Conservation (phyloP, 1,284 basidiomycete species). For the Melanopsichium pennsylvanicum region DNA sequence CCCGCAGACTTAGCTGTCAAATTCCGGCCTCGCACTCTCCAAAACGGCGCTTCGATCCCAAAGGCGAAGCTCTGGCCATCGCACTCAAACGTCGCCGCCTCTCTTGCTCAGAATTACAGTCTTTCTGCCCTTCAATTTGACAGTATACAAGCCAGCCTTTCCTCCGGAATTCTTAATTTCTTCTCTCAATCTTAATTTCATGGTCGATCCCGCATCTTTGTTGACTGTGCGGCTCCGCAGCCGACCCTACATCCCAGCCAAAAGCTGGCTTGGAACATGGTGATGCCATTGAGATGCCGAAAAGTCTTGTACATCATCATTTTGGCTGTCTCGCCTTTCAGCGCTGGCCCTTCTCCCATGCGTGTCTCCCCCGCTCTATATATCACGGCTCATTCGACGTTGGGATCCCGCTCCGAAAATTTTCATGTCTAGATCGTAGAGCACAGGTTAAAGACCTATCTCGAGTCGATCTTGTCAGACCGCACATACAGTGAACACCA, state of each 20-base stretch:
- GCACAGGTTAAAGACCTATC: too few relatives aligned
- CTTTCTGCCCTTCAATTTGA: neutral
- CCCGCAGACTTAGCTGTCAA: conserved; percentile 23
- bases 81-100: too few relatives aligned
- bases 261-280: conserved; percentile 2
- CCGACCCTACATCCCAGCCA: conserved; percentile 1
- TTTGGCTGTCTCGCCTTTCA: too few relatives aligned
- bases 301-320: neutral
- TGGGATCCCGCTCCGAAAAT: neutral
- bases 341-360: too few relatives aligned
- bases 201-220: too few relatives aligned
- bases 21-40: conserved; percentile 11
- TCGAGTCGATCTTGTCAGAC: too few relatives aligned
- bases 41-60: conserved; percentile 4
- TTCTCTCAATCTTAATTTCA: too few relatives aligned
- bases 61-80: conserved; percentile 2
- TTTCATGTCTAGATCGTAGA: too few relatives aligned
- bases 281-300: conserved; percentile 20
- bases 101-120: too few relatives aligned
- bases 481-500: too few relatives aligned
- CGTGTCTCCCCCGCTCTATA: too few relatives aligned
- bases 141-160: neutral
- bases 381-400: too few relatives aligned
- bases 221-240: conserved; percentile 8
- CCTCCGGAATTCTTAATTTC: neutral